These are phyloP conservation scores for Daldinia vernicosa DNA, from an alignment of 495 filamentous ascomycete genomes.

Conservation along the genomic window DNA sequence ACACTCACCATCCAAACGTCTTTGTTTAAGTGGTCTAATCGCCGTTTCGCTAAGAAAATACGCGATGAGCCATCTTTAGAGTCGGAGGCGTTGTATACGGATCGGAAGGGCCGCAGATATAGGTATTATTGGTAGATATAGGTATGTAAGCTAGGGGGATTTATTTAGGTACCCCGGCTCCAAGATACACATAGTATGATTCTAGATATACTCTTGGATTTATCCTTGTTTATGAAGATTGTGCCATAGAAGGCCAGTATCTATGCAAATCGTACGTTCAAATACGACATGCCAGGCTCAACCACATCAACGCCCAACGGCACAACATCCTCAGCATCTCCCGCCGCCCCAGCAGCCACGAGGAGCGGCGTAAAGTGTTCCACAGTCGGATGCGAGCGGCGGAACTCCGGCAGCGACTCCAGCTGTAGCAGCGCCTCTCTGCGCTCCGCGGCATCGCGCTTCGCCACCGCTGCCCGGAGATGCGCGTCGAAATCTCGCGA, in stretches of 20 bases:
- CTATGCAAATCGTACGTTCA: constrained; percentile 28
- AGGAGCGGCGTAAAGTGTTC: constrained; percentile 35
- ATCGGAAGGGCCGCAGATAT: constrained; percentile 23
- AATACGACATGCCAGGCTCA: constrained; percentile 38
- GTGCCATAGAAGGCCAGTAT: background rate
- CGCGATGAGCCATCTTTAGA: constrained; percentile 22
- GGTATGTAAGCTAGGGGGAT: background rate
- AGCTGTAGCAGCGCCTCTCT: constrained; percentile 13
- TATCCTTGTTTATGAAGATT: background rate
- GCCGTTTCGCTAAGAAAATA: constrained; percentile 21
- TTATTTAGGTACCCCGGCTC: background rate
- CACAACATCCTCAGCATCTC: constrained; percentile 7
- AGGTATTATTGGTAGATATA: constrained; percentile 30
- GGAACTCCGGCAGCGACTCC: constrained; percentile 20
- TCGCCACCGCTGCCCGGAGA: constrained; percentile 17
- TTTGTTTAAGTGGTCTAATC: constrained; percentile 32
- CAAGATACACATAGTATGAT: background rate
- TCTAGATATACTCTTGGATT: background rate
- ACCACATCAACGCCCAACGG: constrained; percentile 31
- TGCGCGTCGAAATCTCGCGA: constrained; percentile 28
- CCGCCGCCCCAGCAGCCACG: constrained; percentile 30
- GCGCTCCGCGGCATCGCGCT: constrained; percentile 6
- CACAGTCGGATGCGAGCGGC: constrained; percentile 27
- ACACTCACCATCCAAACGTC: constrained; percentile 24
- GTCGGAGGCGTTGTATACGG: constrained; percentile 23